These are phyloP conservation scores for Xanthoconium separans DNA, from an alignment of 1,284 basidiomycete genomes.

Conservation along the genomic window DNA sequence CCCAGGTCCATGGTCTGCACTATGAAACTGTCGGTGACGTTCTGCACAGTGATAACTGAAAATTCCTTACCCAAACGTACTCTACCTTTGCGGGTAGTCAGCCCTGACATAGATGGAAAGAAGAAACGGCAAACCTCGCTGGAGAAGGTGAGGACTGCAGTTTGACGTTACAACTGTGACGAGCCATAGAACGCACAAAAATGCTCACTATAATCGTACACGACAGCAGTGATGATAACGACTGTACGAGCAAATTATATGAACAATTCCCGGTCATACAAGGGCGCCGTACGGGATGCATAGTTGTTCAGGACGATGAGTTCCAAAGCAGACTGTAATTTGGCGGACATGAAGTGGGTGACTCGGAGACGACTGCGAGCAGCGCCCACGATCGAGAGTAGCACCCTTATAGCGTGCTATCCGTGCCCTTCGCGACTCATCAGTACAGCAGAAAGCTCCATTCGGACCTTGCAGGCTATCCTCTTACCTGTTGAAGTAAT, in stretches of 20 bases:
- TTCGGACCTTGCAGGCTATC: too few species aligned
- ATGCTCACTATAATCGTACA: slow-evolving; percentile 8
- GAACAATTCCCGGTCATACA: not conserved
- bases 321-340: not conserved
- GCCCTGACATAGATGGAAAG: not conserved
- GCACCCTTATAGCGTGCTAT: too few species aligned
- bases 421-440: too few species aligned
- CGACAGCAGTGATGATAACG: not conserved
- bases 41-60: not conserved
- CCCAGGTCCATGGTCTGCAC: slow-evolving; percentile 4
- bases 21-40: not conserved
- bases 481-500: too few species aligned
- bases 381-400: too few species aligned
- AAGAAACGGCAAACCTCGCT: not conserved
- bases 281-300: not conserved
- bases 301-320: too few species aligned
- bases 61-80: slow-evolving; percentile 7
- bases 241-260: not conserved
- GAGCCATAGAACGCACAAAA: too few species aligned
- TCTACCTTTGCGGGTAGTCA: not conserved
- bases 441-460: too few species aligned
- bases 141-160: slow-evolving; percentile 9
- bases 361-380: too few species aligned
- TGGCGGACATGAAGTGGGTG: not conserved
- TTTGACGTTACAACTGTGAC: too few species aligned